Percentiles rank a stretch among this genome's conserved stretches.
These are phyloP conservation scores for Cytospora schulzeri DNA, from an alignment of 2,329 filamentous ascomycete species.

Conservation along the genomic window DNA sequence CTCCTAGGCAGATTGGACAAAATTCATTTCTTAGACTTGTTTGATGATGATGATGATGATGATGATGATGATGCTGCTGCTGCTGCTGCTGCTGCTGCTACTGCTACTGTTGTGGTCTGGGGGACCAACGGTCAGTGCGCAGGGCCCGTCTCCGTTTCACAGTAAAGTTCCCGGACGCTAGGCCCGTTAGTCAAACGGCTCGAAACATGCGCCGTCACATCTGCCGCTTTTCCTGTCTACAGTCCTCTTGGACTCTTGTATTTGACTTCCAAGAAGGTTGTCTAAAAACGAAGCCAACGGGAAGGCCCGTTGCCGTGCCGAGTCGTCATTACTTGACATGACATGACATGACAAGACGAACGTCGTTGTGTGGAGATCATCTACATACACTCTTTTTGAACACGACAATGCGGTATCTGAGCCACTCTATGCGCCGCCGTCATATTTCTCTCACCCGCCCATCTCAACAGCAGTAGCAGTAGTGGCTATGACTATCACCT, in stretches of 20 bases:
- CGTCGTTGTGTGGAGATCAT: background rate
- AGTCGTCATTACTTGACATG: background rate
- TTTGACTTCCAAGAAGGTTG: background rate
- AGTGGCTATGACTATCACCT: background rate
- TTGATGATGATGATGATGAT: background rate
- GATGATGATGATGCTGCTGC: background rate
- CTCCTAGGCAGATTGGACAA: constrained; percentile 29
- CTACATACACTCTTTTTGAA: background rate
- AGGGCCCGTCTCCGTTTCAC: background rate
- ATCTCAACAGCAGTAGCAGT: background rate
- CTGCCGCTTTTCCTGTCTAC: background rate
- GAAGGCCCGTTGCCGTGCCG: background rate
- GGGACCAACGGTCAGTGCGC: too few species aligned
- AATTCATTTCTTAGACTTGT: constrained; percentile 8
- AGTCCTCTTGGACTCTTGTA: background rate
- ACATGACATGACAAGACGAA: background rate
- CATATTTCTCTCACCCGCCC: background rate
- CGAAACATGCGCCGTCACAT: background rate
- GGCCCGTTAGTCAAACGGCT: background rate
- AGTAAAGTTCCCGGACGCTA: background rate
- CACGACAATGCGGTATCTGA: background rate
- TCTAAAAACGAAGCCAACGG: too few species aligned
- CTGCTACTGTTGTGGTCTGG: too few species aligned
- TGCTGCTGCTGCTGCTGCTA: background rate
- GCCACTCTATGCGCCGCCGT: background rate